A percentile compares a stretch with the other conserved stretches of the same genome.
Conservation (phyloP, 768 basidiomycete species). For the Amanita phalloides region DNA sequence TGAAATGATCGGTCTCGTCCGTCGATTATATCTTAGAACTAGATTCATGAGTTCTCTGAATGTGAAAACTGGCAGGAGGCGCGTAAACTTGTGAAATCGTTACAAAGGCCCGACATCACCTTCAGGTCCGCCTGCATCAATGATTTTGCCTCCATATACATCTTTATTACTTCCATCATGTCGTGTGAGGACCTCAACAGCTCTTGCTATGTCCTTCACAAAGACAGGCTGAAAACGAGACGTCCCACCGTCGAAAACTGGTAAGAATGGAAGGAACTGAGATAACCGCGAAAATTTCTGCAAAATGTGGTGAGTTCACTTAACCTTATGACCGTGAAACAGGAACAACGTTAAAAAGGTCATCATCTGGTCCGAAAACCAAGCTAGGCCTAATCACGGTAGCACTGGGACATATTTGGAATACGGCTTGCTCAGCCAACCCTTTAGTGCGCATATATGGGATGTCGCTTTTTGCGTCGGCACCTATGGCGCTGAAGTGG, state of each 20-base stretch:
- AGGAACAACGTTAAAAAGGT: conserved; percentile 57
- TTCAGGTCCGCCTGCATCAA: conserved; percentile 30
- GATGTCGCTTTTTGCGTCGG: conserved; percentile 43
- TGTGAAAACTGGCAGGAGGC: conserved; percentile 39
- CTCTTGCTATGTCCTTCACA: conserved; percentile 54
- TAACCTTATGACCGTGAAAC: neutral
- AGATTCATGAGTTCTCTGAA: conserved; percentile 60
- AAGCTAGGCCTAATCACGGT: conserved; percentile 65
- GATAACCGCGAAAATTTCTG: conserved; percentile 58
- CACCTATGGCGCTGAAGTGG: conserved; percentile 69
- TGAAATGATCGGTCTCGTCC: conserved; percentile 47
- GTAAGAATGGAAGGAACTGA: conserved; percentile 53
- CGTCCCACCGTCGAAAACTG: conserved; percentile 66
- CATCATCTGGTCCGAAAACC: conserved; percentile 68
- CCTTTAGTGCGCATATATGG: conserved; percentile 56
- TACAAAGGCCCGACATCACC: conserved; percentile 12
- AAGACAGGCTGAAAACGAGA: conserved; percentile 66
- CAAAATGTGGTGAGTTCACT: neutral
- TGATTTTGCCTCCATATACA: conserved; percentile 40
- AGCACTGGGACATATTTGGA: conserved; percentile 33
- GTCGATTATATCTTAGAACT: conserved; percentile 41
- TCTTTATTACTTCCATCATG: conserved; percentile 28
- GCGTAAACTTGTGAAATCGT: neutral
- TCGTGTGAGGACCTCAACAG: conserved; percentile 48
- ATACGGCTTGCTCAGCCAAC: conserved; percentile 45